Evolutionary conservation across 2,329 filamentous ascomycete genomes (phyloP), one percentile per base, ranked within the genome.

Genomic region (Talaromyces marneffei): DNA sequence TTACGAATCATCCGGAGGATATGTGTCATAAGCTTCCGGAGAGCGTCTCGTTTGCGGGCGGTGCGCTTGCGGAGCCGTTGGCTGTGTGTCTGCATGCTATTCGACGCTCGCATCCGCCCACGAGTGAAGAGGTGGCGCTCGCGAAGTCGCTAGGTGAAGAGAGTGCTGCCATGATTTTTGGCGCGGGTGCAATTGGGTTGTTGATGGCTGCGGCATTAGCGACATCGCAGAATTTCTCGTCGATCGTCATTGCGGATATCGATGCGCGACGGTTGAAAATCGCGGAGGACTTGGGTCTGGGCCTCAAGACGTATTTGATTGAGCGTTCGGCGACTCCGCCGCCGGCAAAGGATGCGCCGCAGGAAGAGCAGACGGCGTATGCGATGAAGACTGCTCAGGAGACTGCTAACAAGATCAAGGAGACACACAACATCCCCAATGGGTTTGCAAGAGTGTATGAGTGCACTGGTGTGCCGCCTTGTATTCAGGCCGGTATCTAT

Each of bases 31-130:
- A 79, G 70, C 75, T 87, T 0, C 84, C 84, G 0, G 74, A 79
- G 0, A 72, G 75, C 37, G 75, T 86, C 56, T 80, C 79, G 4
- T 77, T 83, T 59, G 79, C 83, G 37, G 76, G 84, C 12, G 85
- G 84, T 12, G 85, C 85, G 1, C 74, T 87, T 9, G 73, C 86
- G 8, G 85, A 87, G 71, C 85, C 85, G 1, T 69, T 87, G 14
- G 81, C 83, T 4, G 85, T 87, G 14, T 84, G 82, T 29, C 75
- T 87, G 37, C 85, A 87, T 70, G 84, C 83, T 1, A 80, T 82
- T 48, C 78, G 82, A 56, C 76, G 85, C 56, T 85, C 83, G 56
- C 74, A 78, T 54, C 78, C 82, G 64, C 76, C 80, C 3, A 72
- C 70, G 2, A 64, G 64, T 7, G 71, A 72, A 3, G 67, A 72